phyloP scores from a whole-genome alignment of 352 stramenopile species.

The Pythium myriotylum region DNA sequence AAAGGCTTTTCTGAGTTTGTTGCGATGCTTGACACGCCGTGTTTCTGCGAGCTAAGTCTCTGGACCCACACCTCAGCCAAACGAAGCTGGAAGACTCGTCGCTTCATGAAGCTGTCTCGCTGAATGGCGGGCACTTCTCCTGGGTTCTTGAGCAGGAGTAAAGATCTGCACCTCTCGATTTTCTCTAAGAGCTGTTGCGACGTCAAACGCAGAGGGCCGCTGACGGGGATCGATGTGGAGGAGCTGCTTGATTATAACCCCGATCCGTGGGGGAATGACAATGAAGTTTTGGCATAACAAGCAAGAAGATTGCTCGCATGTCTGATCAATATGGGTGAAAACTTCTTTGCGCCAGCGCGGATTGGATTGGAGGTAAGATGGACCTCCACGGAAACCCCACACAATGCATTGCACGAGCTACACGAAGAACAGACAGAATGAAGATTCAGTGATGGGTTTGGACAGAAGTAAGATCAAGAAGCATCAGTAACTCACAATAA shows the following conservation, averaged over 20 bases:
- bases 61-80: slow-evolving; percentile 9
- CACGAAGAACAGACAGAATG: slow-evolving; percentile 16
- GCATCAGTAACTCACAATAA: slow-evolving; percentile 58
- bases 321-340: slow-evolving; percentile 76
- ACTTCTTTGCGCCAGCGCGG: slow-evolving; percentile 65
- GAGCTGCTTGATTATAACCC: slow-evolving; percentile 77
- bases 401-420: slow-evolving; percentile 82
- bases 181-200: slow-evolving; percentile 68
- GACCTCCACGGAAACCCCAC: slow-evolving; percentile 74
- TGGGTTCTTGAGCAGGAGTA: slow-evolving; percentile 24
- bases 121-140: slow-evolving; percentile 6
- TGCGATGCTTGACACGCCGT: not conserved
- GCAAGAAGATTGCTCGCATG: slow-evolving; percentile 55
- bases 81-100: slow-evolving; percentile 25
- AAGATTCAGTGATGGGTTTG: too few species aligned
- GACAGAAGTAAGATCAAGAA: slow-evolving; percentile 7
- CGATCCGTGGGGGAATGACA: slow-evolving; percentile 71
- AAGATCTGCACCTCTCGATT: slow-evolving; percentile 64
- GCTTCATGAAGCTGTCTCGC: slow-evolving; percentile 24
- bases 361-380: slow-evolving; percentile 65
- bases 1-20: slow-evolving; percentile 4
- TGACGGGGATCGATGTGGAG: slow-evolving; percentile 69
- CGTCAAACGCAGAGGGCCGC: slow-evolving; percentile 72
- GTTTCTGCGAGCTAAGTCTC: too few species aligned
- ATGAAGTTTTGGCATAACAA: slow-evolving; percentile 83